Evolutionary conservation across 164 flowering plant genomes (phyloP).

Genomic region (Vitis rotundifolia): DNA sequence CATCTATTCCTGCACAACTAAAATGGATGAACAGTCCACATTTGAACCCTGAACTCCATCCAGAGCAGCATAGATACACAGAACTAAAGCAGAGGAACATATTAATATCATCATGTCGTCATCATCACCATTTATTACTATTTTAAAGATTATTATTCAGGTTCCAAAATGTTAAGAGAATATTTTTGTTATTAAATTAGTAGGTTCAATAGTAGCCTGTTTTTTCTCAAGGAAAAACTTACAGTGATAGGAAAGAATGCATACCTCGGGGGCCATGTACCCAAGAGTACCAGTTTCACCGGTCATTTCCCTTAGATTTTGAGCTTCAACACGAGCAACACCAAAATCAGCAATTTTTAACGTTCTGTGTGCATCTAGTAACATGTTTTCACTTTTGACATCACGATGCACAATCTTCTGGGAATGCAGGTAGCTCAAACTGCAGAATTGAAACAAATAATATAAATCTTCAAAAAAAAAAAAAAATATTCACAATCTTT

Average conservation of each 20-base stretch:
- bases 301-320: constrained; percentile 70
- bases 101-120: no score
- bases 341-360: constrained; percentile 69
- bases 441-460: constrained; percentile 19
- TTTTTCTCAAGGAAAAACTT: not conserved
- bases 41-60: no score
- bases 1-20: no score
- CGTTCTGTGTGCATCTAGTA: constrained; percentile 38
- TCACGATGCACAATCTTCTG: constrained; percentile 72
- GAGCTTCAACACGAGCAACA: constrained; percentile 63
- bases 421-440: constrained; percentile 65
- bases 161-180: no score
- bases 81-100: no score
- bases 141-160: no score
- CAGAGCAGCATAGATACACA: no score
- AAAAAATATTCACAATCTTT: no score
- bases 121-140: no score
- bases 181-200: no score
- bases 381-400: constrained; percentile 72
- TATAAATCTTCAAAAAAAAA: not conserved
- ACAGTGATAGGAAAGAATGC: not conserved
- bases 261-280: constrained; percentile 85
- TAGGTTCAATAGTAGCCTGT: no score
- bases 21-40: no score
- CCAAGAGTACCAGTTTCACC: constrained; percentile 79